phyloP scores from a whole-genome alignment of 352 stramenopile genomes.

The Aphanomyces invadans region DNA sequence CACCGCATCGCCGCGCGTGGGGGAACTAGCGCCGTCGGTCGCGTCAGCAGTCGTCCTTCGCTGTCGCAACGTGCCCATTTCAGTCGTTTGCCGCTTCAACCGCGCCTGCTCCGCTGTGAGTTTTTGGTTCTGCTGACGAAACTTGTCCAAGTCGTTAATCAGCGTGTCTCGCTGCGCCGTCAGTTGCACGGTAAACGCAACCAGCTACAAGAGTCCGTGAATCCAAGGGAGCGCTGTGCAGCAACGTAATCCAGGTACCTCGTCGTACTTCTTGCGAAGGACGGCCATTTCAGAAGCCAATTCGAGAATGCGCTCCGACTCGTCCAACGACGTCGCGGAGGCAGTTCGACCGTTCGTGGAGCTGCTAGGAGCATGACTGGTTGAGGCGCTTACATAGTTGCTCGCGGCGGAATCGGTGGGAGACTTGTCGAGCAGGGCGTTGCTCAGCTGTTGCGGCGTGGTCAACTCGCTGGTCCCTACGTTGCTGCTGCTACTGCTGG shows the following conservation, averaged over 20 bases:
- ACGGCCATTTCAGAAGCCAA: slow-evolving; percentile 47
- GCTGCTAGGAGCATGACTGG: background rate
- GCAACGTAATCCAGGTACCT: slow-evolving; percentile 35
- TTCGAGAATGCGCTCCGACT: slow-evolving; percentile 33
- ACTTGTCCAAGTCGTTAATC: slow-evolving; percentile 76
- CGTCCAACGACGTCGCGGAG: background rate
- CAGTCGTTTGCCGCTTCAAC: slow-evolving; percentile 52
- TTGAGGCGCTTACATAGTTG: background rate
- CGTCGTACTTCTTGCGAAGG: slow-evolving; percentile 85
- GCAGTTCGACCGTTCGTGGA: background rate
- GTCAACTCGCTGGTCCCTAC: background rate
- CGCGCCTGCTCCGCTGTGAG: slow-evolving; percentile 50
- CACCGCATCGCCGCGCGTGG: slow-evolving; percentile 6
- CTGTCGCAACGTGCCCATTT: slow-evolving; percentile 55
- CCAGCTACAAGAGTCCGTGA: slow-evolving; percentile 36
- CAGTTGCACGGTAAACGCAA: slow-evolving; percentile 82
- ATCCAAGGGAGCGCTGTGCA: background rate
- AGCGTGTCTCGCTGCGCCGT: slow-evolving; percentile 78
- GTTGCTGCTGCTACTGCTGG: background rate
- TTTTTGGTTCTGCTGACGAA: slow-evolving; percentile 67
- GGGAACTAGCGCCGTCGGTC: background rate
- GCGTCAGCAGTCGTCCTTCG: slow-evolving; percentile 43
- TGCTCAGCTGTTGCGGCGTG: slow-evolving; percentile 40
- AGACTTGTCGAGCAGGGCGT: slow-evolving; percentile 48
- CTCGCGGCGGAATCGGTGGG: background rate